A percentile compares a stretch with the other conserved stretches of the same genome.
Evolutionary conservation across 2,329 filamentous ascomycete species (phyloP).

Genomic region (Neobulgaria alba): DNA sequence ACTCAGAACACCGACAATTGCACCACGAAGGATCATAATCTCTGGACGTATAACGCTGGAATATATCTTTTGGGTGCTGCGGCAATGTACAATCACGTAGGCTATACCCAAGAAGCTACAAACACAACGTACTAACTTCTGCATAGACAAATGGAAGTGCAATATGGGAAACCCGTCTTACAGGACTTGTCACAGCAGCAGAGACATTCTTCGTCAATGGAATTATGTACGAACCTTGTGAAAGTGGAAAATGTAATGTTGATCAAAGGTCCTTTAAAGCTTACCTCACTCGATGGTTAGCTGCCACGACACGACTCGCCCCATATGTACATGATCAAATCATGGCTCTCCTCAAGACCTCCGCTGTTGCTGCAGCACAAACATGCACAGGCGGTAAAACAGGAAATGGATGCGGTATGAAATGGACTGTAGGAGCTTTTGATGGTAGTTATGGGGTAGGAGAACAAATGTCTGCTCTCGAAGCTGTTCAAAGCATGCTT

Average conservation of each 20-base stretch:
- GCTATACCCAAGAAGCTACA: slow-evolving; percentile 47
- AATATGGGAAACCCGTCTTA: slow-evolving; percentile 49
- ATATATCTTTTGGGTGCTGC: slow-evolving; percentile 52
- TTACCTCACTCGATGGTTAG: slow-evolving; percentile 53
- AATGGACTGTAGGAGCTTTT: slow-evolving; percentile 44
- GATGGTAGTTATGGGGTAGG: slow-evolving; percentile 51
- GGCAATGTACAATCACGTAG: slow-evolving; percentile 39
- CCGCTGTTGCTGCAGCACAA: slow-evolving; percentile 43
- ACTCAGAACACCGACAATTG: slow-evolving; percentile 49
- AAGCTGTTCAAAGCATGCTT: slow-evolving; percentile 44
- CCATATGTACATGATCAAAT: slow-evolving; percentile 47
- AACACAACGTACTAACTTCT: slow-evolving; percentile 28
- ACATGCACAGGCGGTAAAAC: slow-evolving; percentile 51
- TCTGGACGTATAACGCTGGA: slow-evolving; percentile 65
- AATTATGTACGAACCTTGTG: slow-evolving; percentile 59
- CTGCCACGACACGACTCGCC: slow-evolving; percentile 52
- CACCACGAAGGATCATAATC: slow-evolving; percentile 48
- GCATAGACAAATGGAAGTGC: slow-evolving; percentile 23
- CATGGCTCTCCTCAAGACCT: slow-evolving; percentile 43
- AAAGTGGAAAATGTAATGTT: slow-evolving; percentile 50
- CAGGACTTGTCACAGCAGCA: slow-evolving; percentile 45
- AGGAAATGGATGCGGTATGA: slow-evolving; percentile 50
- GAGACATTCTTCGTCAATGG: slow-evolving; percentile 48
- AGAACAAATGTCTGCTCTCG: slow-evolving; percentile 51
- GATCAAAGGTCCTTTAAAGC: slow-evolving; percentile 58